Conservation (phyloP, 1,284 basidiomycete species). For the Ceratobasidium theobromae region DNA sequence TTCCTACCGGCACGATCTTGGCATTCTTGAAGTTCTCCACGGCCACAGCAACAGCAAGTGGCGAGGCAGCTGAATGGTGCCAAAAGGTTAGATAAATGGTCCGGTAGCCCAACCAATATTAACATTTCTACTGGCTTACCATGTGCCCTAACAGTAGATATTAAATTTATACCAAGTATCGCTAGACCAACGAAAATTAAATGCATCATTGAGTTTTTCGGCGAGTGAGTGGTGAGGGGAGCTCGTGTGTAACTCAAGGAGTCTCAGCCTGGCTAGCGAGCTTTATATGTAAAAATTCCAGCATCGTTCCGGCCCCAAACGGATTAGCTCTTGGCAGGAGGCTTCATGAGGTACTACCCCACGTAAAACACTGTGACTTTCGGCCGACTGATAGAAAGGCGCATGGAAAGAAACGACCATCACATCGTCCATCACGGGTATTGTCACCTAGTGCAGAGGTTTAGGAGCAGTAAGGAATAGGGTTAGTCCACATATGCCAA, state of each 20-base stretch:
- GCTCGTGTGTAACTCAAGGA: not conserved
- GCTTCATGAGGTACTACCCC: not conserved
- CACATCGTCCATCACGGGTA: not conserved
- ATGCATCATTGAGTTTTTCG: not conserved
- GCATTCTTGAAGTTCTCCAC: slow-evolving; percentile 37
- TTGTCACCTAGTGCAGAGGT: not conserved
- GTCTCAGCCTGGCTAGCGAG: not conserved
- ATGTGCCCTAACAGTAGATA: slow-evolving; percentile 16
- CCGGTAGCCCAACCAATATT: not conserved
- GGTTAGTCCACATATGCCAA: no score
- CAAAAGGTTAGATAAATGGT: not conserved
- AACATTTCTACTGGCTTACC: not conserved
- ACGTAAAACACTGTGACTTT: not conserved
- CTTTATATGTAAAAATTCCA: not conserved
- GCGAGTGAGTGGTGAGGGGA: not conserved
- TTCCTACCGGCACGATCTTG: slow-evolving; percentile 35
- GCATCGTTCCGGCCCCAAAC: not conserved
- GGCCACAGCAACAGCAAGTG: slow-evolving; percentile 34
- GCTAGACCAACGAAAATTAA: not conserved
- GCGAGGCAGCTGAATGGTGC: slow-evolving; percentile 31
- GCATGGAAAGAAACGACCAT: not conserved
- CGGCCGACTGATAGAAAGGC: slow-evolving; percentile 9
- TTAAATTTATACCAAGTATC: not conserved
- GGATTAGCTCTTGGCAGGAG: slow-evolving; percentile 10
- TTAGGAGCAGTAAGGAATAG: not conserved